phyloP scores from a whole-genome alignment of 1,284 basidiomycete species.

The Cutaneotrichosporon cutaneum region DNA sequence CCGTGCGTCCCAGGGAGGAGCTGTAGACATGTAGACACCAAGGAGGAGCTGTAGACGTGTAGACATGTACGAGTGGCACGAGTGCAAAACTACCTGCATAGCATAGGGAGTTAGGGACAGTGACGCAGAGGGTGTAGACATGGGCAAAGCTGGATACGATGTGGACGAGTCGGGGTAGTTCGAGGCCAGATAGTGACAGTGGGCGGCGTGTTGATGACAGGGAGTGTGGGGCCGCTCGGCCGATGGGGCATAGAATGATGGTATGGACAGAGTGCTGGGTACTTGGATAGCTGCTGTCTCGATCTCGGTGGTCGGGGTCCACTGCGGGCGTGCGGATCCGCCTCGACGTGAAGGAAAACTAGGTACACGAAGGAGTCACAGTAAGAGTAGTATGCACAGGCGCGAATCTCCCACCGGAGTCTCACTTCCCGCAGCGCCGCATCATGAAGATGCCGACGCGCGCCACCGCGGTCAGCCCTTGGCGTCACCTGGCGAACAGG shows the following conservation, averaged over 20 bases:
- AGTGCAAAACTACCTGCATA: constrained; percentile 4
- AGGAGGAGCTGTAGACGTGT: too few relatives aligned
- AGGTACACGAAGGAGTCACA: constrained; percentile 3
- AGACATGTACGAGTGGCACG: neutral
- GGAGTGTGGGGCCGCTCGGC: constrained; percentile 1
- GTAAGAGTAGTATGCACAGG: constrained; percentile 6
- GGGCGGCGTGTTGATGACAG: neutral
- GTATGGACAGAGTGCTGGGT: constrained; percentile 1
- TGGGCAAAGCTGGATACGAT: neutral
- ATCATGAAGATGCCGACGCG: constrained; percentile 13
- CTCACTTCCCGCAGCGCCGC: constrained; percentile 17
- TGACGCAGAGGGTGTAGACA: neutral
- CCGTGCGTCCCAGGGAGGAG: neutral
- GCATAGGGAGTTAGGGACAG: neutral
- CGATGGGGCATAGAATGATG: neutral
- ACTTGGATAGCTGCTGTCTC: neutral
- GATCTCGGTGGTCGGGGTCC: neutral
- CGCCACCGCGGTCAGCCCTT: constrained; percentile 20
- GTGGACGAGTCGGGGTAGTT: neutral
- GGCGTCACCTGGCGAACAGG: constrained; percentile 28
- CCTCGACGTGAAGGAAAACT: neutral
- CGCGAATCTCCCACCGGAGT: constrained; percentile 13
- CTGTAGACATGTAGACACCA: neutral
- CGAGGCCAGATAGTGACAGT: constrained; percentile 2
- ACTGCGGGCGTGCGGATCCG: neutral